Evolutionary conservation across 169 alveolate genomes (phyloP), one percentile per base, ranked within the genome.

Genomic region (Blepharisma undulans): DNA sequence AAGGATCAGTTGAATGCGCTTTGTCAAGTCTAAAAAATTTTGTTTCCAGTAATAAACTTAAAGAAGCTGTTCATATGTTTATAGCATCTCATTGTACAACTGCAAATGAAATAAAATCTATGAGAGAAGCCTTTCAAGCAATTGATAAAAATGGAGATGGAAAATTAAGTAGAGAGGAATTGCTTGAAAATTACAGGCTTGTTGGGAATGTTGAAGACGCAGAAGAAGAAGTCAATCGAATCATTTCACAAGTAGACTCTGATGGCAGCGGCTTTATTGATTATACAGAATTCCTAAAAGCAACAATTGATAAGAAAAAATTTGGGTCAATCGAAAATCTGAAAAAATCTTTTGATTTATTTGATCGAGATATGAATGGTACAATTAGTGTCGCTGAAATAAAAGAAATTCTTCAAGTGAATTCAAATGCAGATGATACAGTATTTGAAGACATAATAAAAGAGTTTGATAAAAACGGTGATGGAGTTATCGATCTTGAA

Each of bases 281-380:
- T 14, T 88, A 76, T 18, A 33, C 85, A n/a, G 92, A 88, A 72
- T 88, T 88, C 72, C 14, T 88, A 33, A 36, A n/a, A 48, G 85
- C 71, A 21, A 18, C 59, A 19, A 25, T 88, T 4, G 78, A 88
- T 10, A 16, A 59, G 22, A n/a, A 21, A 12, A 36, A 88, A 32
- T 88, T n/a, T 27, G 30, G 33, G 33, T 88, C 76, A 33, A 29
- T 29, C 10, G 87, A 88, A 34, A 76, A 88, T 32, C 59, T 88
- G 27, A 33, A 88, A 12, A 48, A 33, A 21, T 88, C 92, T 21
- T 88, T 88, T 88, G 29, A 34, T 0, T 19, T 88, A 32, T 88
- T 88, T 76, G 92, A 88, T 25, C 32, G 34, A 7, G 92, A 88
- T 30, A 34, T n/a, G 22, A 76, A 88, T 61, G 92, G 92, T 4